Base-by-base conservation (phyloP, 192 early-diverging fungal genomes). In the Mortierella hygrophila region DNA sequence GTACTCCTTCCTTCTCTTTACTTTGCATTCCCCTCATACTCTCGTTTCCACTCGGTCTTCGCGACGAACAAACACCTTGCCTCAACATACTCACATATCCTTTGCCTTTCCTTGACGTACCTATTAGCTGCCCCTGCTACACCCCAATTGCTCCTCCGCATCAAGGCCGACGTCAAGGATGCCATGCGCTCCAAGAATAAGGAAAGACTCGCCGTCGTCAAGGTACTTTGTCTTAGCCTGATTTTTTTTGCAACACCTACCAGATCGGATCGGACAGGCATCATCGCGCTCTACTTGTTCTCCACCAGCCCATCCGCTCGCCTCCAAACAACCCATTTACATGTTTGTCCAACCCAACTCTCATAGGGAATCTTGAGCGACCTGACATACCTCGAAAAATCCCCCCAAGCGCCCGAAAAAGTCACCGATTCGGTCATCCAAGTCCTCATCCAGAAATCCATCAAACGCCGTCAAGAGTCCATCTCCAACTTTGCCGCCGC, bases 381-480 rank as follows among this genome's bases (percentile, higher is more conserved):
- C 65, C 92, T 95, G 55, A 92, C 93, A 10, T 97, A 97, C 75
- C 91, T 91, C 35, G 94, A 93, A 80, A 98, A 97, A 88, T 91
- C 91, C 49, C 88, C 81, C 46, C 72, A 77, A 54, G 72, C 88
- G 42, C 82, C 79, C 47, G 75, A 83, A 68, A 63, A 90, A 68
- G 90, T 90, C 40, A 91, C 92, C 0, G 93, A 95, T 75, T 88
- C 89, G 16, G 90, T 91, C 29, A 89, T 98, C 55, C 89, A 93
- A 38, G 80, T 87, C 1, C 78, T 97, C 35, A 92, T 99, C 65
- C 96, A 96, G 80, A 92, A 93, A 38, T 93, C 95, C 6, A 93
- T 97, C 69, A 97, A 97, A 90, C 94, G 93, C 65, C 93, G 97
- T 11, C 85, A 93, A 70, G 98, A 98, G 38, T 94, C 98, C 29